A percentile compares a stretch with the other conserved stretches of the same genome.
Conservation (phyloP, 148 eudicot genomes). For the Salicornia ramosissima region DNA sequence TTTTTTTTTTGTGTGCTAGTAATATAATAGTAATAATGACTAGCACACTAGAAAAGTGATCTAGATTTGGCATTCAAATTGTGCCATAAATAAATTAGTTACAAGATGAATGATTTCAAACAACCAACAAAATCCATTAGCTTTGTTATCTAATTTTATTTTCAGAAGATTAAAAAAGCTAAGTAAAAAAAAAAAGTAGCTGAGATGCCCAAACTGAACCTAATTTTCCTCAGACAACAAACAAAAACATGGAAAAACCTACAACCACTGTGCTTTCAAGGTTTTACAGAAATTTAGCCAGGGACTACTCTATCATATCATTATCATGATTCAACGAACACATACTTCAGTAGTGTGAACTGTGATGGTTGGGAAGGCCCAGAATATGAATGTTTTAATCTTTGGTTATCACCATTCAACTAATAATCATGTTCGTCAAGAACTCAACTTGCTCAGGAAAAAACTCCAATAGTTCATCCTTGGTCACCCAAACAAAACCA, state of each 20-base stretch:
- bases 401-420: conserved; percentile 30
- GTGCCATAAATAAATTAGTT: not conserved
- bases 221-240: conserved; percentile 3
- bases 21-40: too few species aligned
- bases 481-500: conserved; percentile 83
- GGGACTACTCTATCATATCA: not conserved
- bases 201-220: not conserved
- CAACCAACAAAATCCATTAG: not conserved
- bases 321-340: not conserved
- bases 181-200: not conserved
- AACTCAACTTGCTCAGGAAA: conserved; percentile 78
- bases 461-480: conserved; percentile 75
- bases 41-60: too few species aligned
- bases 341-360: not conserved
- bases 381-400: not conserved
- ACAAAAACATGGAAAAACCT: conserved; percentile 5
- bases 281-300: not conserved
- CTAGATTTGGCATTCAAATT: not conserved
- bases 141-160: not conserved
- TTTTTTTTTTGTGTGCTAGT: too few species aligned
- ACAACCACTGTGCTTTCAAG: not conserved
- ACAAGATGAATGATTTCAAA: not conserved
- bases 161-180: not conserved
- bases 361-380: not conserved
- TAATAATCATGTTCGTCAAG: conserved; percentile 73